Percentiles rank a stretch among this genome's conserved stretches.
phyloP scores from a whole-genome alignment of 2,329 filamentous ascomycete species.

The Trichoderma sp. region DNA sequence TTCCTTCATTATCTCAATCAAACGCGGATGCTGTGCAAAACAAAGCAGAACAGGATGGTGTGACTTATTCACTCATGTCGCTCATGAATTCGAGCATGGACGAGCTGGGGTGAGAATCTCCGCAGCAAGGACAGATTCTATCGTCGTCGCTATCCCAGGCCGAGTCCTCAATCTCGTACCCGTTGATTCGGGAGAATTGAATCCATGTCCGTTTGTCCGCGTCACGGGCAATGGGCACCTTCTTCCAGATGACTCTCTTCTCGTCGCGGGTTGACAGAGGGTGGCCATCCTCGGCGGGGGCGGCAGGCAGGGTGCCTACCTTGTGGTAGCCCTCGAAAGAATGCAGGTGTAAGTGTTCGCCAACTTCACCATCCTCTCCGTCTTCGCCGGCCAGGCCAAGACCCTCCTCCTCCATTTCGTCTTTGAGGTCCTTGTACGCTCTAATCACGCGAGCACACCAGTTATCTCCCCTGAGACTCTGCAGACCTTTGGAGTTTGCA shows the following conservation, averaged over 20 bases:
- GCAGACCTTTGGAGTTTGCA: constrained; percentile 44
- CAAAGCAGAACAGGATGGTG: background rate
- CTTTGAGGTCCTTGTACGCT: constrained; percentile 42
- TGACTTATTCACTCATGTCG: constrained; percentile 30
- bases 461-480: constrained; percentile 42
- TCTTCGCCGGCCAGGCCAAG: constrained; percentile 31
- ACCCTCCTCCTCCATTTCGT: constrained; percentile 30
- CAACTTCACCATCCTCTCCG: constrained; percentile 32
- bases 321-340: constrained; percentile 33
- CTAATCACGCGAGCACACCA: constrained; percentile 51
- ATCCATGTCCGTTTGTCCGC: constrained; percentile 48
- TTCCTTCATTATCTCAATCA: constrained; percentile 22
- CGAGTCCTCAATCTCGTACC: constrained; percentile 40
- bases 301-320: constrained; percentile 41
- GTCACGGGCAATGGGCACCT: constrained; percentile 47
- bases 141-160: constrained; percentile 42
- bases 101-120: constrained; percentile 41
- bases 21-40: background rate
- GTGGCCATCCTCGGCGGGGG: constrained; percentile 46
- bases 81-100: constrained; percentile 39
- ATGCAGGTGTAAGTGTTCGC: constrained; percentile 35
- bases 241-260: constrained; percentile 54
- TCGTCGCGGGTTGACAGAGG: constrained; percentile 46
- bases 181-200: constrained; percentile 47
- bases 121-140: constrained; percentile 44